Base-by-base conservation (phyloP, 2,329 filamentous ascomycete genomes). In the Cladophialophora psammophila region DNA sequence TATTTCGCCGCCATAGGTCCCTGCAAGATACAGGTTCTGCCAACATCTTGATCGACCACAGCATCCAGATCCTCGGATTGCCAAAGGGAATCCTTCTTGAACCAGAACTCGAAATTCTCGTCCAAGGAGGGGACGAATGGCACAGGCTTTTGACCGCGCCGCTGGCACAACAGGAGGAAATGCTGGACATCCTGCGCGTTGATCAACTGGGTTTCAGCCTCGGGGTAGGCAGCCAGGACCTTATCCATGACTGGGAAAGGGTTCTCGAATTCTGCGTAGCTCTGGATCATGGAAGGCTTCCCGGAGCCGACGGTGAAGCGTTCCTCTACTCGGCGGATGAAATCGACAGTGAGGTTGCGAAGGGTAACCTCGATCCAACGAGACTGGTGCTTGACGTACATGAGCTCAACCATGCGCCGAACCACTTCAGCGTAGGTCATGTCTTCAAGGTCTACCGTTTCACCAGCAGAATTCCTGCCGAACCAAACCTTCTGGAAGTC, bases 31-130 rank as follows among this genome's bases (percentile, higher is more conserved):
- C 94, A 97, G 53, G 94, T 97, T 77, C 96, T 89, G 71, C 93
- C 94, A 66, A 99, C 95, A 77, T 99, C 96, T 80, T 98, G 95
- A 73, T 86, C 94, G 68, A 97, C 94, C 65, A 99, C 94, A 62
- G 95, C 95, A 75, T 96, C 94, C 10, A 99, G 85, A 76, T 99
- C 95, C 81, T 99, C 95, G 0, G 95, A 98, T 81, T 99, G 95
- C 95, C 95, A 99, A 7, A 99, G 87, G 1, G 95, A 99, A 79
- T 99, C 95, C 84, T 99, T 99, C 89, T 99, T 99, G 90, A 99
- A 99, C 84, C 93, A 99, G 82, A 96, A 97, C 78, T 99, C 95
- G 73, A 99, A 99, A 78, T 94, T 97, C 70, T 96, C 93, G 75
- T 99, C 95, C 26, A 99, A 86, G n/a, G 91, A 86, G 5, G 95